These are phyloP conservation scores for Diversispora epigaea DNA, from an alignment of 192 early-diverging fungal species.

Conservation along the genomic window DNA sequence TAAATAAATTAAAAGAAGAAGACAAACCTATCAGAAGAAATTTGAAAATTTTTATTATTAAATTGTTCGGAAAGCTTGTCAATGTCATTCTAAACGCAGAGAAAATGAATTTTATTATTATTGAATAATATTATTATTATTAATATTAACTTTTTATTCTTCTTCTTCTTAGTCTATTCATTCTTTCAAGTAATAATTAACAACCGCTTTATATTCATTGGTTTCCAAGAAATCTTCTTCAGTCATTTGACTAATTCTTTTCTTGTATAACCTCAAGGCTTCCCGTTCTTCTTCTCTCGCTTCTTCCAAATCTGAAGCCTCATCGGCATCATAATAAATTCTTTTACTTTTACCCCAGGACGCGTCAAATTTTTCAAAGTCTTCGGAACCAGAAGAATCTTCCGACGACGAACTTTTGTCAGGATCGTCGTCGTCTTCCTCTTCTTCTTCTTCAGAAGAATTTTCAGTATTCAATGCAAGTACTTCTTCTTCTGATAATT, in stretches of 20 bases:
- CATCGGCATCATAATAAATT: conserved; percentile 86
- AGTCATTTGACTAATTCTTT: conserved; percentile 71
- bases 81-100: background rate
- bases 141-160: background rate
- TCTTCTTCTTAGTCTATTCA: too few relatives aligned
- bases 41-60: background rate
- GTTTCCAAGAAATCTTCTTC: conserved; percentile 90
- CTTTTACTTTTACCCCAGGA: conserved; percentile 79
- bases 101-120: background rate
- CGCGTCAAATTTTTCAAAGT: conserved; percentile 48
- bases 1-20: background rate
- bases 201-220: conserved; percentile 46
- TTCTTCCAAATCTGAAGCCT: conserved; percentile 73
- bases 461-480: conserved; percentile 65
- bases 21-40: background rate
- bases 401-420: conserved; percentile 36
- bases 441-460: conserved; percentile 45
- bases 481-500: conserved; percentile 77
- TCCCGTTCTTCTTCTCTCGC: conserved; percentile 87
- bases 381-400: conserved; percentile 39
- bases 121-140: background rate
- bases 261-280: conserved; percentile 80
- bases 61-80: background rate
- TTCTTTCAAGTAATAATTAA: background rate
- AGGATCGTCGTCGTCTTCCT: conserved; percentile 37